Percentiles rank a stretch among this genome's conserved stretches.
These are phyloP conservation scores for Funneliformis geosporum DNA, from an alignment of 192 early-diverging fungal species.

Conservation along the genomic window DNA sequence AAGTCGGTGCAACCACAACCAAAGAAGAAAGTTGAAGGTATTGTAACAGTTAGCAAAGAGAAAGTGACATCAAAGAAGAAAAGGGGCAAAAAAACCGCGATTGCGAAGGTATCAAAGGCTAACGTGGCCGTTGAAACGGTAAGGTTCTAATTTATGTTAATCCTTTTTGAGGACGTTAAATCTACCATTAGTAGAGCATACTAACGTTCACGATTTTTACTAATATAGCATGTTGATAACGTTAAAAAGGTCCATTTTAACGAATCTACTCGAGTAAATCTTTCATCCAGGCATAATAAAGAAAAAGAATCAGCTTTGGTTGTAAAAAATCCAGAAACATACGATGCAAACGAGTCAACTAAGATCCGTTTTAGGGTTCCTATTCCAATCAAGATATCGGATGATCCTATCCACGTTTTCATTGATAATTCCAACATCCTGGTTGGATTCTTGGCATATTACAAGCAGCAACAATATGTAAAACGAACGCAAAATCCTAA, in stretches of 20 bases:
- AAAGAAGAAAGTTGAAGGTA: conserved; percentile 20
- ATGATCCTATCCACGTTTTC: conserved; percentile 39
- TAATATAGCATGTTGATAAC: neutral
- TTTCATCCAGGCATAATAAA: neutral
- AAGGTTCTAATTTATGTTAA: neutral
- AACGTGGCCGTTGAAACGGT: neutral
- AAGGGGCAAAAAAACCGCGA: neutral
- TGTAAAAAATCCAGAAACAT: neutral
- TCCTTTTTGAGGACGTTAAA: neutral
- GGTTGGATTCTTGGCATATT: conserved; percentile 41
- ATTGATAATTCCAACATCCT: conserved; percentile 54
- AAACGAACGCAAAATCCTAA: neutral
- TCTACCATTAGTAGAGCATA: neutral
- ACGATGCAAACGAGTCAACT: neutral
- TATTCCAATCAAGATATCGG: conserved; percentile 27
- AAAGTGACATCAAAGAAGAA: neutral
- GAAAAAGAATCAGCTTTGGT: neutral
- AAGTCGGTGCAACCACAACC: neutral
- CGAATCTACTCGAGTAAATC: neutral
- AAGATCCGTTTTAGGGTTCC: conserved; percentile 1
- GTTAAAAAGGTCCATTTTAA: conserved; percentile 11
- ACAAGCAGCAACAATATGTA: neutral
- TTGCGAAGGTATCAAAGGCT: neutral
- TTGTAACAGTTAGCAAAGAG: neutral
- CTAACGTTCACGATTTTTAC: neutral